These are phyloP conservation scores for Cordyceps cateniannulata DNA, from an alignment of 2,329 filamentous ascomycete species.

Conservation along the genomic window DNA sequence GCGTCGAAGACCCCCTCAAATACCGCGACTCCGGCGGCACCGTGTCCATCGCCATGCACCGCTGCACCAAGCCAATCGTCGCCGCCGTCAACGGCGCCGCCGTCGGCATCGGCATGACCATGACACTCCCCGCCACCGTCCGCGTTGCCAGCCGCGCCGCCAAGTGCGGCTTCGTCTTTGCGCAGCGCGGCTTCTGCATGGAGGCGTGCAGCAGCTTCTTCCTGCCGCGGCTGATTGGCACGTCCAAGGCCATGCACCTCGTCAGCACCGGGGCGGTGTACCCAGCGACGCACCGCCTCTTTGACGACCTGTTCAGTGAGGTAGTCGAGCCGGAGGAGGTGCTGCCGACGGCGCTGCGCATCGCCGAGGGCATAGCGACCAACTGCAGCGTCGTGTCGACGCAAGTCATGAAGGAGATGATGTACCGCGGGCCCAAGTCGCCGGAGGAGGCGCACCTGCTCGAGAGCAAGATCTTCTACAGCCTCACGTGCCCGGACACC, in stretches of 20 bases:
- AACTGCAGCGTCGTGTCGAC: conserved; percentile 61
- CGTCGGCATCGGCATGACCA: conserved; percentile 56
- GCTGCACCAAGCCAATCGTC: conserved; percentile 52
- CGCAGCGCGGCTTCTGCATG: conserved; percentile 62
- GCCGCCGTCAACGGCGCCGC: conserved; percentile 53
- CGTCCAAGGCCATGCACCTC: conserved; percentile 56
- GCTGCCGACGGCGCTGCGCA: conserved; percentile 55
- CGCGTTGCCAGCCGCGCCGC: conserved; percentile 49
- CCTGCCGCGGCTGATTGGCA: conserved; percentile 62
- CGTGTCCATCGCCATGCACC: conserved; percentile 48
- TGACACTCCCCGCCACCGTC: conserved; percentile 50
- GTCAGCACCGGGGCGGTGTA: conserved; percentile 62
- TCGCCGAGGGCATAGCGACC: conserved; percentile 59
- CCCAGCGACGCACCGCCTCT: conserved; percentile 40
- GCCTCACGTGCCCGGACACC: conserved; percentile 43
- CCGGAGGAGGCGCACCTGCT: conserved; percentile 66
- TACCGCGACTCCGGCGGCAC: conserved; percentile 47
- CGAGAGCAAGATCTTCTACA: conserved; percentile 58
- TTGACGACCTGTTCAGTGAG: conserved; percentile 60
- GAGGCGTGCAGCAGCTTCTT: conserved; percentile 68
- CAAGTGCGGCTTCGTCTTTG: conserved; percentile 70
- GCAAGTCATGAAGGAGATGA: conserved; percentile 64
- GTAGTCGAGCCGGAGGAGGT: conserved; percentile 54
- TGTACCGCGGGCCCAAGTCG: conserved; percentile 52
- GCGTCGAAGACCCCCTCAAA: conserved; percentile 12